Evolutionary conservation across 1,284 basidiomycete species (phyloP).

Genomic region (Heterobasidion occidentale): DNA sequence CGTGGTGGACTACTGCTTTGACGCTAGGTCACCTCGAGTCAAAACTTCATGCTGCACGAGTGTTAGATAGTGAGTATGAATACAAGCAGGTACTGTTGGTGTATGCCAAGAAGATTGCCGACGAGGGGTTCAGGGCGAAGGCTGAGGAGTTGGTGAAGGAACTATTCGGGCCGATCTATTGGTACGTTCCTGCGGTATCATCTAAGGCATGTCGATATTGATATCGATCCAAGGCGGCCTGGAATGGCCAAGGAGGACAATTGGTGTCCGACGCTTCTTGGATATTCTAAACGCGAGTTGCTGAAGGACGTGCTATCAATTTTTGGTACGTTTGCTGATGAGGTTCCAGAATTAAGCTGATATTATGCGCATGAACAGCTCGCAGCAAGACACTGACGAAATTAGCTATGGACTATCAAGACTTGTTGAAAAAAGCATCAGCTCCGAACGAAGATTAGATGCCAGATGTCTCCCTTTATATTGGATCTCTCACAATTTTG

Average conservation of each 20-base stretch:
- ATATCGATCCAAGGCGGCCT: conserved; percentile 37
- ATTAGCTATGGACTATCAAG: conserved; percentile 74
- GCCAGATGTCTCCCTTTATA: too few species aligned
- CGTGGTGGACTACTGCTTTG: conserved; percentile 75
- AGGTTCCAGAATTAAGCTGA: neutral
- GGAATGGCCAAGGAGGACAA: conserved; percentile 44
- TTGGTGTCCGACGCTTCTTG: conserved; percentile 64
- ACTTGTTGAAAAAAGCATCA: conserved; percentile 57
- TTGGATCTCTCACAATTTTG: too few species aligned
- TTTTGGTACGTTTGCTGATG: conserved; percentile 42
- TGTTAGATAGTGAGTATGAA: conserved; percentile 75
- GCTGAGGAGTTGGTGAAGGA: conserved; percentile 86
- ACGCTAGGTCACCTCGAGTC: conserved; percentile 83
- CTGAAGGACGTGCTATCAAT: conserved; percentile 70
- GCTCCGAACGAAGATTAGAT: conserved; percentile 13
- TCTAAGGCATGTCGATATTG: neutral
- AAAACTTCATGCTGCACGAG: conserved; percentile 60
- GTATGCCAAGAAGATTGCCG: conserved; percentile 78
- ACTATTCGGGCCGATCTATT: conserved; percentile 81
- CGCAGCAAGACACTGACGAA: conserved; percentile 66
- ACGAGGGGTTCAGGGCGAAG: conserved; percentile 79
- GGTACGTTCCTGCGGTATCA: conserved; percentile 30
- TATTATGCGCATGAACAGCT: conserved; percentile 30
- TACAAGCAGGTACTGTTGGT: conserved; percentile 68
- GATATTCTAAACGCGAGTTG: conserved; percentile 71